Evolutionary conservation across 2,329 filamentous ascomycete genomes (phyloP).

Genomic region (Colletotrichum lupini): DNA sequence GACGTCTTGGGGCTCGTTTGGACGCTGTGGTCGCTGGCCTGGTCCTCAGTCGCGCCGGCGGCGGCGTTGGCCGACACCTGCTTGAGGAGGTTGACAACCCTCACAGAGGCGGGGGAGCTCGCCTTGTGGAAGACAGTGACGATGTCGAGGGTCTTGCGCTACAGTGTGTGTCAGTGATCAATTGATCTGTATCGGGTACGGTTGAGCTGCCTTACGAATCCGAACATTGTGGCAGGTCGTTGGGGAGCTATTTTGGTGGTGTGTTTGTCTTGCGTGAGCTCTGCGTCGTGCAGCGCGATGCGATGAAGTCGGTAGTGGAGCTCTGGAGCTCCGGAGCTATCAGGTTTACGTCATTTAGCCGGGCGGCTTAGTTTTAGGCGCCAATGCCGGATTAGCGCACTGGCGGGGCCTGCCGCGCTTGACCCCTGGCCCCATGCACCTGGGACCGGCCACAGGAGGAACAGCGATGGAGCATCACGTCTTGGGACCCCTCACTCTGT

Average conservation of each 20-base stretch:
- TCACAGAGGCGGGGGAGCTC: conserved; percentile 75
- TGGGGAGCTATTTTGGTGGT: conserved; percentile 19
- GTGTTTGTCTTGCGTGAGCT: conserved; percentile 12
- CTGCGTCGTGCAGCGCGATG: conserved; percentile 17
- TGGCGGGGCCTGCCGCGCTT: conserved; percentile 12
- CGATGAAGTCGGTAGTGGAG: conserved; percentile 36
- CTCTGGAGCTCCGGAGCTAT: conserved; percentile 30
- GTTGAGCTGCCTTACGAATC: conserved; percentile 52
- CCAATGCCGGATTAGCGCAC: conserved; percentile 27
- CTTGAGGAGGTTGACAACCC: conserved; percentile 82
- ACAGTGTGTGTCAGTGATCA: conserved; percentile 37
- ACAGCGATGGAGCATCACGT: not conserved
- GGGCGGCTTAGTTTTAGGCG: conserved; percentile 11
- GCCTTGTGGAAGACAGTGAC: conserved; percentile 97
- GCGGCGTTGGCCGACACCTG: conserved; percentile 78
- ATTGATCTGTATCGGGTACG: not conserved
- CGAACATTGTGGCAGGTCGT: conserved; percentile 53
- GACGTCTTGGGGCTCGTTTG: conserved; percentile 63
- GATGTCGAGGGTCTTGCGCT: conserved; percentile 88
- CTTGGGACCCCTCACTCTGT: conserved; percentile 6
- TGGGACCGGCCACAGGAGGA: not conserved
- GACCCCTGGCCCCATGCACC: conserved; percentile 12
- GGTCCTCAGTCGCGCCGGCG: conserved; percentile 77
- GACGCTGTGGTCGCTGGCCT: conserved; percentile 73
- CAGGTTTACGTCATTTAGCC: conserved; percentile 35